These are phyloP conservation scores for Lumnitzera littorea DNA, from an alignment of 345 rosid species.

Conservation along the genomic window DNA sequence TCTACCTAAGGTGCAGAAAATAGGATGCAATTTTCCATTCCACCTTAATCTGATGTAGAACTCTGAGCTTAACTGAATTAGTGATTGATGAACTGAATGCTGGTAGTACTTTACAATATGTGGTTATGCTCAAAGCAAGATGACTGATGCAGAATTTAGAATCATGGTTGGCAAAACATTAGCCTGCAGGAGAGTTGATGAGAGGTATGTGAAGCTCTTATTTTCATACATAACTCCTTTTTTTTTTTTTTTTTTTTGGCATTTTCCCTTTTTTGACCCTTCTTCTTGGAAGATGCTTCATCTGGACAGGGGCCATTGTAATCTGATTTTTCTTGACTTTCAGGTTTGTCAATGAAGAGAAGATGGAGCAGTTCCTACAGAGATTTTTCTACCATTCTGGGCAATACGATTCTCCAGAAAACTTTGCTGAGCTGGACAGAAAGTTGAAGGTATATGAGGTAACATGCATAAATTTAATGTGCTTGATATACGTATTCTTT, in stretches of 20 bases:
- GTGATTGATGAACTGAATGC: slow-evolving; percentile 3
- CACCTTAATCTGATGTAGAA: slow-evolving; percentile 8
- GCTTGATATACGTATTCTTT: too few relatives aligned
- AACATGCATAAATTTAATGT: slow-evolving; percentile 3
- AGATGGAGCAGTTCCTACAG: slow-evolving; percentile 83
- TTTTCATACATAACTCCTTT: too few relatives aligned
- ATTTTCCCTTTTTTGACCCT: background rate
- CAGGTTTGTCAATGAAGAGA: slow-evolving; percentile 25
- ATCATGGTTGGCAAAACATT: slow-evolving; percentile 88
- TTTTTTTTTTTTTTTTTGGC: background rate
- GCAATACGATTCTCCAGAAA: slow-evolving; percentile 74
- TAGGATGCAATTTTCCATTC: slow-evolving; percentile 49
- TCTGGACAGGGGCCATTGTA: too few relatives aligned
- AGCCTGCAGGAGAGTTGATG: slow-evolving; percentile 75
- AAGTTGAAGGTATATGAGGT: slow-evolving; percentile 90
- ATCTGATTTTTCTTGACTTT: too few relatives aligned
- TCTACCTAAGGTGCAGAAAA: slow-evolving; percentile 64
- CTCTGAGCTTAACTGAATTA: background rate
- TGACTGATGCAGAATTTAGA: slow-evolving; percentile 88
- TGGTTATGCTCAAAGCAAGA: slow-evolving; percentile 93
- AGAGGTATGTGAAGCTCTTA: slow-evolving; percentile 42
- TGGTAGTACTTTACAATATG: slow-evolving; percentile 77
- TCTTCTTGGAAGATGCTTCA: too few relatives aligned
- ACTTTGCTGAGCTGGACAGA: slow-evolving; percentile 68
- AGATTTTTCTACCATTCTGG: slow-evolving; percentile 98